A percentile compares a stretch with the other conserved stretches of the same genome.
Evolutionary conservation across 1,284 basidiomycete species (phyloP).

Genomic region (Cryptococcus depauperatus): DNA sequence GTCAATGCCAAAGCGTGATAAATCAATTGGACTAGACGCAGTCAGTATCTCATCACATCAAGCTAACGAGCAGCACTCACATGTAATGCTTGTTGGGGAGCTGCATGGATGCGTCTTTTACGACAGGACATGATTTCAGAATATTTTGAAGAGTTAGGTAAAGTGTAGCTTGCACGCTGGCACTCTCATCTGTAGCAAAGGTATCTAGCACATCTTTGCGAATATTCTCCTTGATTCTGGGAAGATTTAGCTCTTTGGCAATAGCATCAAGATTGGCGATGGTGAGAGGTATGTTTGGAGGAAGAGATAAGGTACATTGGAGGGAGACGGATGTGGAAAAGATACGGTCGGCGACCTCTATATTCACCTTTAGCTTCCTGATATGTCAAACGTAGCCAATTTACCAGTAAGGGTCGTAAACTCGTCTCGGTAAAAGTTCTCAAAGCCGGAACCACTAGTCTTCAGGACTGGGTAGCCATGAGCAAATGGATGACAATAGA

Average conservation of each 20-base stretch:
- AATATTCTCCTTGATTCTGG: conserved; percentile 51
- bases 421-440: conserved; percentile 74
- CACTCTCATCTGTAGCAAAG: conserved; percentile 81
- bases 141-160: conserved; percentile 80
- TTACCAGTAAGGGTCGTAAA: conserved; percentile 68
- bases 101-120: conserved; percentile 61
- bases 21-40: conserved; percentile 25
- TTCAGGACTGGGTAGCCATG: conserved; percentile 93
- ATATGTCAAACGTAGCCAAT: conserved; percentile 14
- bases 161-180: conserved; percentile 85
- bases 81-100: conserved; percentile 94
- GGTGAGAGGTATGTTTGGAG: conserved; percentile 48
- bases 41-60: not conserved
- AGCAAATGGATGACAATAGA: not conserved
- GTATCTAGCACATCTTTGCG: conserved; percentile 64
- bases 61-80: conserved; percentile 33
- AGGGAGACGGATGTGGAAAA: conserved; percentile 77
- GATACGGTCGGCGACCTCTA: conserved; percentile 71
- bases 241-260: conserved; percentile 55
- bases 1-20: conserved; percentile 41
- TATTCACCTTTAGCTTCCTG: not conserved
- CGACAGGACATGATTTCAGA: conserved; percentile 56
- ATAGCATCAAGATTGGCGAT: conserved; percentile 49
- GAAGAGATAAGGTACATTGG: conserved; percentile 55
- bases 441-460: conserved; percentile 77